phyloP scores from a whole-genome alignment of 2,329 filamentous ascomycete genomes.

The Zasmidium cellare region DNA sequence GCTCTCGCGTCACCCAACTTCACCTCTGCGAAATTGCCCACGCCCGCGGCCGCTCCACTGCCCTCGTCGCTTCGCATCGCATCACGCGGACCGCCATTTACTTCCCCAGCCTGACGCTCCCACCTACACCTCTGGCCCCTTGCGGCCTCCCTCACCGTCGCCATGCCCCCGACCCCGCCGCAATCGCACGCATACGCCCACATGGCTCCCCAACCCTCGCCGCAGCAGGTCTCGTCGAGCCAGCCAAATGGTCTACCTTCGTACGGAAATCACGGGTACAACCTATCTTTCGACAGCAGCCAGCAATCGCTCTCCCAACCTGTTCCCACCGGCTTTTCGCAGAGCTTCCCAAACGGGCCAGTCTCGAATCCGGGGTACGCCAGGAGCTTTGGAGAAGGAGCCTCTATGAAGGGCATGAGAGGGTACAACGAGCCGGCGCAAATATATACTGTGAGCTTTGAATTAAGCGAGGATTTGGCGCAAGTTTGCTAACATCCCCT shows the following conservation, averaged over 20 bases:
- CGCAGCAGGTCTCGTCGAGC: conserved; percentile 17
- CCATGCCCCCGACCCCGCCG: conserved; percentile 33
- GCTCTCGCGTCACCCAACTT: neutral
- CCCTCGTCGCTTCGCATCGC: neutral
- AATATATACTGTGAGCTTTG: conserved; percentile 49
- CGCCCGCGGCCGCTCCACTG: neutral
- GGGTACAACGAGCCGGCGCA: conserved; percentile 42
- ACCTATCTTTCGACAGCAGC: conserved; percentile 30
- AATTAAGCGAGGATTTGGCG: neutral
- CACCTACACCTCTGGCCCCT: conserved; percentile 4
- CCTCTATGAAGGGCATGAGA: conserved; percentile 22
- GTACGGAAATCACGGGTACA: conserved; percentile 28
- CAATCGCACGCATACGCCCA: conserved; percentile 25
- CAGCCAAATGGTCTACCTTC: conserved; percentile 22
- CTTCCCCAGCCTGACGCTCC: neutral
- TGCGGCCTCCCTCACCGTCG: conserved; percentile 17
- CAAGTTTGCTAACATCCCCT: conserved; percentile 8
- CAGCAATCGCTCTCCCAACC: conserved; percentile 24
- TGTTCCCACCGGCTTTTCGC: conserved; percentile 24
- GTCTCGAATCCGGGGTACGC: conserved; percentile 40
- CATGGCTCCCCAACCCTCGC: conserved; percentile 22
- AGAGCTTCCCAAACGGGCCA: conserved; percentile 36
- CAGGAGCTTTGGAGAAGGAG: conserved; percentile 33
- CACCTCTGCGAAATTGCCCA: neutral
- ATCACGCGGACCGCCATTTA: neutral